Percentiles rank a stretch among this genome's conserved stretches.
These are phyloP conservation scores for Pinus taeda DNA, from an alignment of 75 land plant species.

Conservation along the genomic window DNA sequence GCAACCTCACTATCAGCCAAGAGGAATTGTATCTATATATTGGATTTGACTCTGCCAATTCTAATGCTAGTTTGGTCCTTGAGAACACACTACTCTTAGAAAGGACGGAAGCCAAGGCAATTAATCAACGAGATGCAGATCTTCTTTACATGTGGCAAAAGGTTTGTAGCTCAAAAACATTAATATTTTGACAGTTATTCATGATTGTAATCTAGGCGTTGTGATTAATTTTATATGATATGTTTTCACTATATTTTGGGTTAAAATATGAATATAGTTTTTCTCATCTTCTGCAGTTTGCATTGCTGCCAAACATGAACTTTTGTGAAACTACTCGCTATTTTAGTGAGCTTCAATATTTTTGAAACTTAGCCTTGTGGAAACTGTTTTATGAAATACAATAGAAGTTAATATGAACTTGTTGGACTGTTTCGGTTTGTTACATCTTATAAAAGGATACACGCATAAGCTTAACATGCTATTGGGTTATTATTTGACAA, in stretches of 20 bases:
- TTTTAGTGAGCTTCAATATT: not conserved
- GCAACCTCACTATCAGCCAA: slow-evolving; percentile 39
- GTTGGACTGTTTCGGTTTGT: not conserved
- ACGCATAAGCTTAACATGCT: too few relatives aligned
- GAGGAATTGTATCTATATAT: slow-evolving; percentile 74
- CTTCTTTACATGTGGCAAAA: slow-evolving; percentile 74
- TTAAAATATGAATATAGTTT: not conserved
- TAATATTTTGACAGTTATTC: not conserved
- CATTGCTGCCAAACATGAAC: not conserved
- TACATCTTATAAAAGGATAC: not conserved
- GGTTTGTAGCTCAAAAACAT: slow-evolving; percentile 27
- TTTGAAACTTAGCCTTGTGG: not conserved
- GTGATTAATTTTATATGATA: not conserved
- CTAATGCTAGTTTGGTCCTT: slow-evolving; percentile 31
- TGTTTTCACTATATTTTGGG: not conserved
- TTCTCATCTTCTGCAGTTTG: not conserved
- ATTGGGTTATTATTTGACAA: not conserved
- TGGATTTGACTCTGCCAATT: slow-evolving; percentile 79
- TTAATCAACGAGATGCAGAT: slow-evolving; percentile 93
- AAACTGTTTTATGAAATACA: not conserved
- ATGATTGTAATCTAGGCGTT: not conserved
- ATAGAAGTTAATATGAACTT: not conserved
- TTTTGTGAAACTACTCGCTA: not conserved
- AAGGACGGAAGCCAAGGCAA: slow-evolving; percentile 18
- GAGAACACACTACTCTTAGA: not conserved